A percentile compares a stretch with the other conserved stretches of the same genome.
Evolutionary conservation across 257 asterid species (phyloP).

Genomic region (Orobanche coerulescens): DNA sequence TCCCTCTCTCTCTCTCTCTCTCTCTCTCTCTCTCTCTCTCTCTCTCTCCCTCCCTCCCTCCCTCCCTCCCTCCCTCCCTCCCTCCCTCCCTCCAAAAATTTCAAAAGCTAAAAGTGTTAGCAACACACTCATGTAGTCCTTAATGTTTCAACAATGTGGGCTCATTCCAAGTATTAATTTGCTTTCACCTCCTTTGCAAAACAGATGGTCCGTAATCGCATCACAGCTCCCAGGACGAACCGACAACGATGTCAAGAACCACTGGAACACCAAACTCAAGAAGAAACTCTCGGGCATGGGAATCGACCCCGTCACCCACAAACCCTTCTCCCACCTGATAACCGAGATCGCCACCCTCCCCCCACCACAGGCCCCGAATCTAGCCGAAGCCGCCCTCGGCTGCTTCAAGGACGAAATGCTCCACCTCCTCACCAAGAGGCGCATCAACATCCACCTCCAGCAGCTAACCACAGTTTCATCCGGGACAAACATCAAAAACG

Average conservation of each 20-base stretch:
- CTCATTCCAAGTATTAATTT: too few relatives aligned
- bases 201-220: constrained; percentile 90
- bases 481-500: constrained; percentile 34
- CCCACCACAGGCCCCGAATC: constrained; percentile 78
- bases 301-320: constrained; percentile 93
- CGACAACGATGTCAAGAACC: constrained; percentile 88
- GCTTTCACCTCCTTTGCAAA: not conserved
- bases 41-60: too few relatives aligned
- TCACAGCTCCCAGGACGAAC: constrained; percentile 92
- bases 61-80: too few relatives aligned
- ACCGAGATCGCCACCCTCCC: constrained; percentile 84
- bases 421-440: constrained; percentile 77
- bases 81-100: too few relatives aligned
- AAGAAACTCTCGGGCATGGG: constrained; percentile 96
- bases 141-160: too few relatives aligned
- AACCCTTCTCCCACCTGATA: constrained; percentile 86
- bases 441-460: constrained; percentile 65
- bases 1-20: too few relatives aligned
- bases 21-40: too few relatives aligned
- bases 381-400: constrained; percentile 92
- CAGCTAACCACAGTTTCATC: constrained; percentile 24
- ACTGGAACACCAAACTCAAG: constrained; percentile 93
- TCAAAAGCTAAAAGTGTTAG: too few relatives aligned
- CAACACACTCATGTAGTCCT: too few relatives aligned
- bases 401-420: constrained; percentile 98